Base-by-base conservation (phyloP, 495 filamentous ascomycete genomes). In the Bacidia rubella region DNA sequence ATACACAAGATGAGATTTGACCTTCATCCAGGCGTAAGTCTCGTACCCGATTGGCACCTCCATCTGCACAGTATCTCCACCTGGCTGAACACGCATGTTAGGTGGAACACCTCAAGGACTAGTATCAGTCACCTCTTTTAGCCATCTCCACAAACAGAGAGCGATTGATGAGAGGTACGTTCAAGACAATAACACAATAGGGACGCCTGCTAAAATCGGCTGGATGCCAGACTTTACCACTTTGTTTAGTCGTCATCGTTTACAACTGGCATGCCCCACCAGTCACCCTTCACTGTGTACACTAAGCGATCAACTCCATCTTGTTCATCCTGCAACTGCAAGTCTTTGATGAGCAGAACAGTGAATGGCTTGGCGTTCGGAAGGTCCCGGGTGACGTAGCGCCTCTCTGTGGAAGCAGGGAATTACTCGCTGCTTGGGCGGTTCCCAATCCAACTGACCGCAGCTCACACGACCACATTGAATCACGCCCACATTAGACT, bases 11-110 rank as follows among this genome's bases (percentile, higher is more conserved):
- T 42, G 46, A 57, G 59, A 73, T 66, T 35, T 56, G 57, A 10
- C 55, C 63, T 12, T 55, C 47, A 57, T 67, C 64, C 57, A 66
- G 61, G 19, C 42, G 20, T 60, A 67, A 61, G 26, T 89, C 79
- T 55, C 82, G 79, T 27, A 95, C 72, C 11, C 74, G 72, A 66
- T 98, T 96, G 42, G 89, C 88, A 22, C 87, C 92, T 32, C 92
- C 92, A 70, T 98, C 92, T 23, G 87, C 92, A 57, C 85, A 92
- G 47, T 95, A 66, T 50, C 29, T 29, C 47, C 24, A 50, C 23
- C 7, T 38, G 12, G 47, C 47, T 50, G 27, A 50, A 21, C 4
- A 2, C 15, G 15, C 47, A 35, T 19, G 26, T 50, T 26, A 35
- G 25, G 19, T 20, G n/a, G n/a, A 19, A 3, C 39, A 49, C 60